Conservation (phyloP, 257 asterid species). For the Solanum lignicaule region DNA sequence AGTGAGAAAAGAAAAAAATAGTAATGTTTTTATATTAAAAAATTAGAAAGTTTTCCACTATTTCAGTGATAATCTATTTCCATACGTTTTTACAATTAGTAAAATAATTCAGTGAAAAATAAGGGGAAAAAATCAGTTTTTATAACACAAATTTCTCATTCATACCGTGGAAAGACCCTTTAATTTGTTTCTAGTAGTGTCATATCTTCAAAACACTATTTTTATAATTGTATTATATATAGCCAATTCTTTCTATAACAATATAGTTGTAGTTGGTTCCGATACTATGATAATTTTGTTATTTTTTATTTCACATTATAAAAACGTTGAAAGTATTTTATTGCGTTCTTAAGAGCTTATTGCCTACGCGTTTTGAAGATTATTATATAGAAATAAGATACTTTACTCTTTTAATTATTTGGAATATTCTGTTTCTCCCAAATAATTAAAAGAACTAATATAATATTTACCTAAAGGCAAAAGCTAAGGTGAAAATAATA, state of each 20-base stretch:
- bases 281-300: background rate
- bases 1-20: too few species aligned
- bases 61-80: too few species aligned
- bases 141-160: too few species aligned
- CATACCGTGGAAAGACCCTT: too few species aligned
- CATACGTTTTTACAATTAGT: too few species aligned
- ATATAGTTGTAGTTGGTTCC: too few species aligned
- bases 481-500: background rate
- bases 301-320: background rate
- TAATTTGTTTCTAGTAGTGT: background rate
- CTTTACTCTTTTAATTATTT: background rate
- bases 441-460: background rate
- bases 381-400: background rate
- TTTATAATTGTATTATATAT: too few species aligned
- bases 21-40: too few species aligned
- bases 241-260: too few species aligned
- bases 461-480: background rate
- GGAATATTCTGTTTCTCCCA: background rate
- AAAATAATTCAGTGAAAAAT: too few species aligned
- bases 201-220: background rate
- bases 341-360: background rate
- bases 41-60: too few species aligned
- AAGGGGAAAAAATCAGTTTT: fast-evolving
- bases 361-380: background rate
- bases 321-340: background rate